Evolutionary conservation across 1,284 basidiomycete genomes (phyloP), one percentile per base, ranked within the genome.

Genomic region (Cystobasidium sp.): DNA sequence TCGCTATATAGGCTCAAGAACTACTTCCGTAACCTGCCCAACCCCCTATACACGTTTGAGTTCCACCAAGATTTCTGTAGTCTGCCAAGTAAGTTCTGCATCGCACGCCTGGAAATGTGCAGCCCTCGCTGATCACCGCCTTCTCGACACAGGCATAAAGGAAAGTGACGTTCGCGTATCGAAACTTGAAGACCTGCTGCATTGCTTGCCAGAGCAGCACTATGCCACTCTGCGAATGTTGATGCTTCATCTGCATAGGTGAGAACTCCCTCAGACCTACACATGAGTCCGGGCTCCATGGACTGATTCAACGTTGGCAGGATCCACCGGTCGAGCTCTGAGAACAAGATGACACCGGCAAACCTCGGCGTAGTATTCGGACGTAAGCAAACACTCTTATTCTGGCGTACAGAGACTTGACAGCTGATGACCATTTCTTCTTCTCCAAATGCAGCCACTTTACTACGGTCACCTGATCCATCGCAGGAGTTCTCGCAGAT

Each of bases 311-410:
- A 18, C 46, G 24, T 51, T 39, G 18, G 55, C 77, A 92, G 93
- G 71, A 86, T 96, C 37, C 88, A 88, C 79, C 85, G 89, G 72
- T 85, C 86, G 49, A 88, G 87, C 72, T 88, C 89, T 31, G 85
- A 86, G 75, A 99, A 99, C 82, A 86, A 94, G 68, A 99, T 99
- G 97, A 94, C 89, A 64, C 90, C 93, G 3, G 88, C 94, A 77
- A 99, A 99, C 80, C 84, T 99, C 22, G 97, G 97, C n/a, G 94
- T 98, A n/a, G 94, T 99, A 53, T 98, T 99, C 84, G 97, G 97
- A 78, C 96, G 94, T 97, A 83, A 85, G 94, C 90, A 6, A 39
- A 22, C 18, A 10, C 64, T 52, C 61, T 52, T 72, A 53, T 76
- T 76, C 82, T 12, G 78, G 39, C 22, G 31, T 22, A 75, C 53